Evolutionary conservation across 2,329 filamentous ascomycete species (phyloP), one percentile per base, ranked within the genome.

Genomic region (Fusarium sp.): DNA sequence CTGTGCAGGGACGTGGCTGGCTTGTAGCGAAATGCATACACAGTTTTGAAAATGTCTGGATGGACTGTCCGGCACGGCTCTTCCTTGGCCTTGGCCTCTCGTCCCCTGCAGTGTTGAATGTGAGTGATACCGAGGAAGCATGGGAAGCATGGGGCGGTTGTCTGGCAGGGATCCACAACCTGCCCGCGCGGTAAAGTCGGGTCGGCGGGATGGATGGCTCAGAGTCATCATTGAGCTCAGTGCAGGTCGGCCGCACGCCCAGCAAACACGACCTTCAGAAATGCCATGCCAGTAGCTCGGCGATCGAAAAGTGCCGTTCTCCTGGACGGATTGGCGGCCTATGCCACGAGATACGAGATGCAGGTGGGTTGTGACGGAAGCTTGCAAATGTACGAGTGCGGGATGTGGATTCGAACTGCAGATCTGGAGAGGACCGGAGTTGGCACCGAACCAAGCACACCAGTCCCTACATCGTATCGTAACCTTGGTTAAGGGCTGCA

Each of bases 361-460:
- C 23, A 23, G 23, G 30, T 43, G 47, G 56, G 30, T 16, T 51
- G 39, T 47, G 27, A 50, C 47, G 30, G 60, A 27, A 57, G 27
- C 13, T 54, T 47, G 50, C 50, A 23, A 56, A 54, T 50, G 61
- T 53, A 43, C n/a, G 67, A 61, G 31, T 66, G 50, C 53, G 61
- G 59, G 57, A 71, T 65, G 62, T 59, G 68, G 68, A 62, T 62
- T 72, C 58, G 43, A 61, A 63, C 63, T 70, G 61, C 50, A 67
- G 68, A 71, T 71, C 61, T 62, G 57, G 61, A 60, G 61, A 68
- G 44, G 50, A 61, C 43, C 31, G 34, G 18, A 66, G 58, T 53
- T 60, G 59, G 59, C 46, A 62, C 64, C 31, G 43, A 46, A 40
- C 58, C 23, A 58, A 66, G 54, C 31, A 36, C 31, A 28, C 16